Conservation (phyloP, 2,329 filamentous ascomycete species). For the Fusarium devonianum region DNA sequence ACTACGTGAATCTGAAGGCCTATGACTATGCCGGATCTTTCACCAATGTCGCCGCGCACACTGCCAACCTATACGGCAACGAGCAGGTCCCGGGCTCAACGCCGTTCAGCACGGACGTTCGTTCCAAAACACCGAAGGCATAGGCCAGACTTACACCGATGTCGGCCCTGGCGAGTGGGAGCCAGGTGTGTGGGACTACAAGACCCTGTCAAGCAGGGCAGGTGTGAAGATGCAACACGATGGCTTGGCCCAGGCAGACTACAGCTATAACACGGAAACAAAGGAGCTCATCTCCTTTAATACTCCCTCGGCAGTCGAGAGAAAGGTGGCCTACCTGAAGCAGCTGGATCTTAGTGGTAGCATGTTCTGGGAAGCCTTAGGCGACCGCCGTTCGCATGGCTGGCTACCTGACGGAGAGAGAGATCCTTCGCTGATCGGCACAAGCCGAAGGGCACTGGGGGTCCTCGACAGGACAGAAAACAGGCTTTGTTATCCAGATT, state of each 20-base stretch:
- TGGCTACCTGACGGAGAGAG: constrained; percentile 70
- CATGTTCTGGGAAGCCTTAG: constrained; percentile 90
- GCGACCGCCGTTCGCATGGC: too few relatives aligned
- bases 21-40: constrained; percentile 79
- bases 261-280: constrained; percentile 68
- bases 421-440: constrained; percentile 66
- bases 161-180: constrained; percentile 76
- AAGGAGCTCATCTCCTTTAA: constrained; percentile 76
- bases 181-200: constrained; percentile 80
- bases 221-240: constrained; percentile 68
- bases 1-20: constrained; percentile 71
- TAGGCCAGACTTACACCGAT: constrained; percentile 54
- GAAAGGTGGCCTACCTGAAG: constrained; percentile 72
- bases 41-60: constrained; percentile 68
- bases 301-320: constrained; percentile 62
- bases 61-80: constrained; percentile 72
- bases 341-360: constrained; percentile 70
- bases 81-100: constrained; percentile 62
- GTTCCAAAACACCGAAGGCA: constrained; percentile 55
- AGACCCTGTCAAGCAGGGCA: constrained; percentile 71
- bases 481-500: constrained; percentile 58
- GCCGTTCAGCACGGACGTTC: constrained; percentile 74
- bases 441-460: constrained; percentile 50
- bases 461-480: constrained; percentile 56
- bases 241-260: constrained; percentile 65